Evolutionary conservation across 345 rosid genomes (phyloP).

Genomic region (Lepidium africanum): DNA sequence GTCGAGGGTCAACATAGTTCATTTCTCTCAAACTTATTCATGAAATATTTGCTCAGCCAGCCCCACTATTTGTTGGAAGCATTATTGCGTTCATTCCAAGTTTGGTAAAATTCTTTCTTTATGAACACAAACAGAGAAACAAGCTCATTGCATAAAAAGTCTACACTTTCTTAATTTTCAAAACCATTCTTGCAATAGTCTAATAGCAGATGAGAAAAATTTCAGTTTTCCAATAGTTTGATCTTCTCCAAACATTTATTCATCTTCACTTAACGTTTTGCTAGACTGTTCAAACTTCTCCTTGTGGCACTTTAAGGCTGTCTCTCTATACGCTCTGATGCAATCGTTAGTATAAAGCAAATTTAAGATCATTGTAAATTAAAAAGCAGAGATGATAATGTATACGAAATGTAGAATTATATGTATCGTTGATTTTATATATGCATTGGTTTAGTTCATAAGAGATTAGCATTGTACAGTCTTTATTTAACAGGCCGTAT

Average conservation of each 20-base stretch:
- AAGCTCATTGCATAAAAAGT: neutral
- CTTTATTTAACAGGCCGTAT: too few species aligned
- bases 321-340: constrained; percentile 54
- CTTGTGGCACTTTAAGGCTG: constrained; percentile 68
- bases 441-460: too few species aligned
- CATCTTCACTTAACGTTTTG: constrained; percentile 43
- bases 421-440: neutral
- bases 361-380: constrained; percentile 56
- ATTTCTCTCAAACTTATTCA: too few species aligned
- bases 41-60: constrained; percentile 92
- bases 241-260: constrained; percentile 58
- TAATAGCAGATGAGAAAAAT: too few species aligned
- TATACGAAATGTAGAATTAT: constrained; percentile 4
- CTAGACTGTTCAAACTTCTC: constrained; percentile 59
- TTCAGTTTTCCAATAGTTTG: constrained; percentile 44
- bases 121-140: neutral
- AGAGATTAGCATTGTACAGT: too few species aligned
- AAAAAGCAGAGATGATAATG: too few species aligned
- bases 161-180: neutral
- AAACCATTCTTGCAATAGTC: too few species aligned
- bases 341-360: constrained; percentile 65
- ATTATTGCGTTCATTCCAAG: constrained; percentile 64
- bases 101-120: constrained; percentile 46
- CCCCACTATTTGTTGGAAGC: constrained; percentile 73
- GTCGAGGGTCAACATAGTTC: too few species aligned